A percentile compares a stretch with the other conserved stretches of the same genome.
Evolutionary conservation across 495 filamentous ascomycete genomes (phyloP).

Genomic region (Talaromyces borbonicus): DNA sequence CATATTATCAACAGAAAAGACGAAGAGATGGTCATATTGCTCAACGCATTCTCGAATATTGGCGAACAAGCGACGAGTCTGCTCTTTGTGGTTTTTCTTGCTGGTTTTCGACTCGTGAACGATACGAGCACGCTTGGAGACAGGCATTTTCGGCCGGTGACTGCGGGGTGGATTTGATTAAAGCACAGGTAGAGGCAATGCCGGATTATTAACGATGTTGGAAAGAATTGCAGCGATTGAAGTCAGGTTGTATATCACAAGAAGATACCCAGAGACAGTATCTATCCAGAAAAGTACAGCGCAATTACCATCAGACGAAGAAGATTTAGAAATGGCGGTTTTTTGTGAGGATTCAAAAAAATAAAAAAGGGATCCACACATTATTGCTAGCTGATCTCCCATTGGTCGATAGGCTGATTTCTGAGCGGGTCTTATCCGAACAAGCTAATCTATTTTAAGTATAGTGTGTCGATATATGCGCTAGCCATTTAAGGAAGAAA

Average conservation of each 20-base stretch:
- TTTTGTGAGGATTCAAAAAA: no score
- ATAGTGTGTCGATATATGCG: no score
- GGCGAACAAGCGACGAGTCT: slow-evolving; percentile 76
- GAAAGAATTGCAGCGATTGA: no score
- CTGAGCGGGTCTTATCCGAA: slow-evolving; percentile 5
- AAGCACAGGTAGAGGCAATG: not conserved
- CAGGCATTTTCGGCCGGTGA: slow-evolving; percentile 65
- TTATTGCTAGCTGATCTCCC: no score
- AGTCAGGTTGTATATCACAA: no score
- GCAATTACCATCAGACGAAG: no score
- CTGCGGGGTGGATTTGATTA: not conserved
- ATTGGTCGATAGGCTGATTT: not conserved
- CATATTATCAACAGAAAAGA: slow-evolving; percentile 96
- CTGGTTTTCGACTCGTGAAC: slow-evolving; percentile 79
- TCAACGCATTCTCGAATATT: slow-evolving; percentile 81
- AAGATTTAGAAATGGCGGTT: no score
- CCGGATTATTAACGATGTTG: no score
- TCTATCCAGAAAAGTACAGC: no score
- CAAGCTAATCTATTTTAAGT: no score
- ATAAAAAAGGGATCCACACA: no score
- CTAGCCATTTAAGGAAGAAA: not conserved
- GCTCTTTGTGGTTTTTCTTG: slow-evolving; percentile 85
- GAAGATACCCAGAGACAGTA: no score
- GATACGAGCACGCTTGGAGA: slow-evolving; percentile 85
- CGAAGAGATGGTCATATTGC: slow-evolving; percentile 79